These are phyloP conservation scores for Plasmodium berghei DNA, from an alignment of 169 alveolate genomes.

Conservation along the genomic window DNA sequence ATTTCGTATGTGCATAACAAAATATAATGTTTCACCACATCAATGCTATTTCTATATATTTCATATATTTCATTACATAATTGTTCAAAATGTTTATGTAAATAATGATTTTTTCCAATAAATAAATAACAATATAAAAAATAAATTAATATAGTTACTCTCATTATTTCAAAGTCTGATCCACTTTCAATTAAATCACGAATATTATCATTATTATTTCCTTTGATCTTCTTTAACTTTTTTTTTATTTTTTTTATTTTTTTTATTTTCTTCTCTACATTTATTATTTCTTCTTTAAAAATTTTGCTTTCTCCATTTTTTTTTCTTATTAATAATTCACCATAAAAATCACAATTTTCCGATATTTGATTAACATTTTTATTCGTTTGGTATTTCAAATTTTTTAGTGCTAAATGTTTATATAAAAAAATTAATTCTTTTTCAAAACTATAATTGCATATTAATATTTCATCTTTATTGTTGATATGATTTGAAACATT, in stretches of 20 bases:
- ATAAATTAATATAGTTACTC: slow-evolving; percentile 33
- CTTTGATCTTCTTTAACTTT: not conserved
- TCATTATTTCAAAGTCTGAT: slow-evolving; percentile 31
- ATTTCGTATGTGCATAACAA: slow-evolving; percentile 52
- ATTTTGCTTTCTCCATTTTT: slow-evolving; percentile 36
- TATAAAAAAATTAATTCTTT: slow-evolving; percentile 33
- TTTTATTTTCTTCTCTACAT: not conserved
- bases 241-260: not conserved
- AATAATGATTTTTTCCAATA: slow-evolving; percentile 20
- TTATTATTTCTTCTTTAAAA: slow-evolving; percentile 16
- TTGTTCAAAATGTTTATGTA: slow-evolving; percentile 10
- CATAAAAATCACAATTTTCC: slow-evolving; percentile 21
- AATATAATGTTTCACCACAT: slow-evolving; percentile 18
- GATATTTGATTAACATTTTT: not conserved
- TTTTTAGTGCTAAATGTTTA: slow-evolving; percentile 16
- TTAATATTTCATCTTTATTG: slow-evolving; percentile 5
- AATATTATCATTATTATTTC: not conserved
- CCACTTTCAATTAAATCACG: not conserved
- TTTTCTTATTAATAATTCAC: slow-evolving; percentile 28
- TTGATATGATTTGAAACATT: not conserved
- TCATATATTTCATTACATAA: slow-evolving; percentile 48
- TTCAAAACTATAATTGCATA: slow-evolving; percentile 34
- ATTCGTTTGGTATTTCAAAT: not conserved
- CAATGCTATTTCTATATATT: slow-evolving; percentile 23
- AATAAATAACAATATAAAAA: slow-evolving; percentile 21